Evolutionary conservation across 1,139 yeast genomes (phyloP), one percentile per base, ranked within the genome.

Genomic region (Suhomyces chickasaworum): DNA sequence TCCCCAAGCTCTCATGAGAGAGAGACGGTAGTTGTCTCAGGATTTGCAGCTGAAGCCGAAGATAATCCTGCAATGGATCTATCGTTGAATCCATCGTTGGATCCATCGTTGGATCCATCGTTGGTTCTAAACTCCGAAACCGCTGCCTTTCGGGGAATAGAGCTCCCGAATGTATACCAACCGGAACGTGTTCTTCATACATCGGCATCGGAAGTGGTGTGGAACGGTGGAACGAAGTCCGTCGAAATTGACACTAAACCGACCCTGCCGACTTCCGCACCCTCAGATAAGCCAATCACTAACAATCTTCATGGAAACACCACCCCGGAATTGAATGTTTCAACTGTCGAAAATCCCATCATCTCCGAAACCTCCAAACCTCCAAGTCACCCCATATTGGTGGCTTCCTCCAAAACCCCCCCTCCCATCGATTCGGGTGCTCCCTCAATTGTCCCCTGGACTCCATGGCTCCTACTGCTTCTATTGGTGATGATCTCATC

Each of bases 401-500:
- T 25, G 13, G 5, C 3, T 10, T 9, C 29, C n/a, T 10, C 12
- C 29, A 3, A 9, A 12, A 25, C 2, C 2, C n/a, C n/a, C 13
- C 5, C 13, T 5, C 5, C 32, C 10, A 29, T 17, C 16, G 32
- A 29, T 2, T 29, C 17, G 17, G 32, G 32, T 4, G 32, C 32
- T 13, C 17, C 32, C 12, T 15, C 32, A 13, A 7, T 13, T 29
- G 17, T 29, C 7, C 17, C 16, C 32, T 13, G 32, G 32, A 2
- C 17, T 12, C 27, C 37, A 3, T 35, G 22, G 30, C 38, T 18
- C 38, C 33, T 25, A 22, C 39, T 17, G 22, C 32, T 30, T 9
- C 31, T 21, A 13, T 35, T 36, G 16, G 32, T 21, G 33, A 39
- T 39, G 41, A 29, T 23, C 37, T 25, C 40, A 31, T 37, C 30